A percentile compares a stretch with the other conserved stretches of the same genome.
Conservation (phyloP, 495 filamentous ascomycete species). For the Aspergillus kassunensis region DNA sequence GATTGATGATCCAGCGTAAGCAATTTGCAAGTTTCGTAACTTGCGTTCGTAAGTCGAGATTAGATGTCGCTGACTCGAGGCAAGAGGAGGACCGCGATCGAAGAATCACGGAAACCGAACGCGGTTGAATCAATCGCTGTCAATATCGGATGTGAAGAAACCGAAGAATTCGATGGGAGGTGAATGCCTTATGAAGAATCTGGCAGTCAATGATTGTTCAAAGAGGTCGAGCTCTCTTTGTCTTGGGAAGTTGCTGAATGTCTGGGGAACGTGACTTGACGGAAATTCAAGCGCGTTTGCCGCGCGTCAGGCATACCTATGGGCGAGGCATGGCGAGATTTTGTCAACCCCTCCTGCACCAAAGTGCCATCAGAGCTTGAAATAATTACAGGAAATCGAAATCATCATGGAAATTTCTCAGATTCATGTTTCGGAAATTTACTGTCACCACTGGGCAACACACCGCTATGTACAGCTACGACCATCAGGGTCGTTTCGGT, state of each 20-base stretch:
- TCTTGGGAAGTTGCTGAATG: background rate
- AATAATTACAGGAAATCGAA: background rate
- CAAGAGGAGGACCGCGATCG: background rate
- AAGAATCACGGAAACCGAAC: background rate
- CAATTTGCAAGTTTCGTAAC: background rate
- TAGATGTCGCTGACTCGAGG: background rate
- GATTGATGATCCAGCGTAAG: background rate
- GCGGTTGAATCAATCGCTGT: background rate
- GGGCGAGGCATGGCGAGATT: too few relatives aligned
- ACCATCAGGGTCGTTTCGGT: background rate
- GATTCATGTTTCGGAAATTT: background rate
- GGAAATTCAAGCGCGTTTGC: background rate
- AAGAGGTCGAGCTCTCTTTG: background rate
- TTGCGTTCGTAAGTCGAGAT: background rate
- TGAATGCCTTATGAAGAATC: background rate
- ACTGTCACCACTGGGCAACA: background rate
- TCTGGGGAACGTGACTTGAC: background rate
- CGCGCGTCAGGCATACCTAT: background rate
- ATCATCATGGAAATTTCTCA: background rate
- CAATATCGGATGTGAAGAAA: background rate
- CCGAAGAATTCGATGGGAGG: background rate
- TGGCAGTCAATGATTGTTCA: background rate
- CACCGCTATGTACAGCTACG: background rate
- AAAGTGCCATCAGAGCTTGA: too few relatives aligned
- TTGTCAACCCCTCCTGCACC: background rate